Evolutionary conservation across 257 asterid genomes (phyloP).

Genomic region (Solanum dulcamara): DNA sequence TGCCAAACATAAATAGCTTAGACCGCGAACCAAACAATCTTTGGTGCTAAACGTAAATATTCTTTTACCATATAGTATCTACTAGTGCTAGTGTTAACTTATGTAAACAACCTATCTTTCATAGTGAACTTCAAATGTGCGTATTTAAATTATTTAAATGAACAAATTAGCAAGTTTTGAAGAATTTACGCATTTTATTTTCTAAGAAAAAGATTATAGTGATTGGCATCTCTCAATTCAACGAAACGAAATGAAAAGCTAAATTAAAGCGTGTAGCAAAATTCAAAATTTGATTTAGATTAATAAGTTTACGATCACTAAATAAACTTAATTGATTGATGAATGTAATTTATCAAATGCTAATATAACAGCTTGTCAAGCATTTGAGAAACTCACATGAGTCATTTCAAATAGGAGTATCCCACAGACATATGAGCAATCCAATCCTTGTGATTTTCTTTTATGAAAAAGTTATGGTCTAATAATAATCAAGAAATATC

Average conservation of each 20-base stretch:
- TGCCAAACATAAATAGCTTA: no score
- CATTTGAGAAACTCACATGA: background rate
- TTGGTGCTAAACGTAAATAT: no score
- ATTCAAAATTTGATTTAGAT: background rate
- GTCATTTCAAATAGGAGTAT: background rate
- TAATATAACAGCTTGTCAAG: background rate
- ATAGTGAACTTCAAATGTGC: no score
- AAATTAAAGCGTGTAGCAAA: background rate
- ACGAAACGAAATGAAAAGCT: background rate
- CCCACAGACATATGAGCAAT: rapidly evolving
- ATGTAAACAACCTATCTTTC: no score
- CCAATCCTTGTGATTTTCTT: rapidly evolving
- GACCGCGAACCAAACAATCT: no score
- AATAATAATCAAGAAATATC: background rate
- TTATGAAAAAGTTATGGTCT: background rate
- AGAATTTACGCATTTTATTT: background rate
- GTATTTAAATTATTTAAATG: background rate
- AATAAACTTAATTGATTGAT: no score
- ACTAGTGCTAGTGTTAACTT: no score
- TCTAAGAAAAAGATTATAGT: no score
- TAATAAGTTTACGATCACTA: background rate
- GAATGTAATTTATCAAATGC: no score
- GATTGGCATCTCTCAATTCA: background rate
- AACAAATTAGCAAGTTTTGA: background rate
- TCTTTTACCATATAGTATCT: no score